Conservation (phyloP, 2,329 filamentous ascomycete species). For the Colletotrichum caudatum region DNA sequence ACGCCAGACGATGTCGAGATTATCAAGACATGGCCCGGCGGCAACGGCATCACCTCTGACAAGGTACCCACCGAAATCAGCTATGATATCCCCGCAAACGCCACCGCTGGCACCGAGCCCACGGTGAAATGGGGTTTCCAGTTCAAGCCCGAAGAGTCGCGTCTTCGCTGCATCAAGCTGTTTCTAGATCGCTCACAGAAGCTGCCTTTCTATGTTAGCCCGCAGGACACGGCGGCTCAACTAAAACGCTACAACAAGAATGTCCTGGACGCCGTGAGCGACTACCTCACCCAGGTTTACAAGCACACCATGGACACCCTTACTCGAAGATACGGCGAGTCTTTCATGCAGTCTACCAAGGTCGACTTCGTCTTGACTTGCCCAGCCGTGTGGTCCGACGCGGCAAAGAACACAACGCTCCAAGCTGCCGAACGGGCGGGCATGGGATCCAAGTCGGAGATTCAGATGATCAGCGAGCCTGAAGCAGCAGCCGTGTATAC, state of each 20-base stretch:
- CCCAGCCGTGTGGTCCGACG: conserved; percentile 86
- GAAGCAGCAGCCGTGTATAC: conserved; percentile 86
- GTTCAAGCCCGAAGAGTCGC: conserved; percentile 80
- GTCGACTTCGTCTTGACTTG: conserved; percentile 85
- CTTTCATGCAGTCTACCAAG: conserved; percentile 80
- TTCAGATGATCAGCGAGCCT: conserved; percentile 85
- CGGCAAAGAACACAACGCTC: conserved; percentile 85
- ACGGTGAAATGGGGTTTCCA: conserved; percentile 84
- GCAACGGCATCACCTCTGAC: conserved; percentile 88
- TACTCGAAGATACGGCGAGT: conserved; percentile 79
- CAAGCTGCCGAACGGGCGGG: conserved; percentile 82
- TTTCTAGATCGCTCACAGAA: conserved; percentile 86
- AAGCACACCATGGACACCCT: conserved; percentile 84
- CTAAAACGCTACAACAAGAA: conserved; percentile 81
- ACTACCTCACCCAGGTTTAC: conserved; percentile 83
- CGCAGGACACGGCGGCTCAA: conserved; percentile 80
- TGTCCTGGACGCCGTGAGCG: conserved; percentile 81
- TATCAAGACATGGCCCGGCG: conserved; percentile 87
- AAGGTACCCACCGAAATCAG: conserved; percentile 87
- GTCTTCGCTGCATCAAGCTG: conserved; percentile 85
- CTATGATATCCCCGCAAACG: conserved; percentile 59
- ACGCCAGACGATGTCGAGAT: conserved; percentile 85
- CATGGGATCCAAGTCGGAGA: conserved; percentile 77
- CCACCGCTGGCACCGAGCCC: conserved; percentile 56
- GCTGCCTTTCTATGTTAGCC: conserved; percentile 83